phyloP scores from a whole-genome alignment of 352 stramenopile species.

The Phytophthora pini region DNA sequence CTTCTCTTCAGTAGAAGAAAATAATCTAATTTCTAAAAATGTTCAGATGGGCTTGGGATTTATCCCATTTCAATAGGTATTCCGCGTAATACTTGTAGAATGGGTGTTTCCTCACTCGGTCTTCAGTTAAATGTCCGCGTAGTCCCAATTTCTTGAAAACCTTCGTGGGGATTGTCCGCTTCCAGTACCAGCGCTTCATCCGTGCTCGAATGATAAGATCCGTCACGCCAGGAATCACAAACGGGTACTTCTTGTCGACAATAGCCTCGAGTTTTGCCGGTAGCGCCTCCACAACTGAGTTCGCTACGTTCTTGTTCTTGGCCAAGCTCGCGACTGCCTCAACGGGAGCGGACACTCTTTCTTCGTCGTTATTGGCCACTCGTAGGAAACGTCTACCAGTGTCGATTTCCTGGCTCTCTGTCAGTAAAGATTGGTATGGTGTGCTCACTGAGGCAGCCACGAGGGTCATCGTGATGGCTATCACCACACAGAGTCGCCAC shows the following conservation, averaged over 20 bases:
- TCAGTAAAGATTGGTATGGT: neutral
- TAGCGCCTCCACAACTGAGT: neutral
- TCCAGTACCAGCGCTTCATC: neutral
- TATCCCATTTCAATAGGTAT: neutral
- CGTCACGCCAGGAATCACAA: constrained; percentile 2
- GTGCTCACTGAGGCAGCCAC: neutral
- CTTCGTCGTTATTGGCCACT: neutral
- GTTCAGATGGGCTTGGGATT: neutral
- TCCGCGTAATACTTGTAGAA: constrained; percentile 1
- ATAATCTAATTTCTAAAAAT: too few relatives aligned
- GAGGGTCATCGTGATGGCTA: neutral
- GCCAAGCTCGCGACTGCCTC: neutral
- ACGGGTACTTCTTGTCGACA: constrained; percentile 6
- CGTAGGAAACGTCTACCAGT: neutral
- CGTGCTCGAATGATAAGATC: neutral
- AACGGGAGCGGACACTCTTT: neutral
- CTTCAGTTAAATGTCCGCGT: neutral
- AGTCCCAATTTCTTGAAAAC: constrained; percentile 8
- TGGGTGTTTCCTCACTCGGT: neutral
- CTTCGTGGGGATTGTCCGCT: neutral
- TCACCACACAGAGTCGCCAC: neutral
- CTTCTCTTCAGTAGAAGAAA: too few relatives aligned
- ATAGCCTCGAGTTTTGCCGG: neutral
- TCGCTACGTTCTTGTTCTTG: constrained; percentile 3
- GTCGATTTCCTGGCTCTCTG: neutral